Percentiles rank a stretch among this genome's conserved stretches.
Conservation (phyloP, 129 eudicot species). For the Flaveria bidentis region DNA sequence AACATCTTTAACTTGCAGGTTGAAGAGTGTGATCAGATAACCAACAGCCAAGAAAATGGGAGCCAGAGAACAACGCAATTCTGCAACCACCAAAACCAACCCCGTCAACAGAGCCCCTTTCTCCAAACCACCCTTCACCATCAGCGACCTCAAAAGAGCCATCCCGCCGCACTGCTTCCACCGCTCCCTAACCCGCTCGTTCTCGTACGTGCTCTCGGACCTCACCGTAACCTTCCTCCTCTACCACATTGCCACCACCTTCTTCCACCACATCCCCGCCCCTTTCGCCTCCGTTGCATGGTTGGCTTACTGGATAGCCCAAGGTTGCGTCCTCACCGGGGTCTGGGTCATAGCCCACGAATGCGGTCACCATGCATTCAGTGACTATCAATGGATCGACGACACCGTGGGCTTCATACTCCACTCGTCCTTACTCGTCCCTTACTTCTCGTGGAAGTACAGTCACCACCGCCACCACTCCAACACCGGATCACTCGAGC, state of each 20-base stretch:
- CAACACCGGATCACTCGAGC: constrained; percentile 47
- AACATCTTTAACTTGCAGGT: constrained; percentile 19
- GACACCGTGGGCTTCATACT: constrained; percentile 43
- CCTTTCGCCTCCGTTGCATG: constrained; percentile 27
- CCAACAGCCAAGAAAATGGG: constrained; percentile 28
- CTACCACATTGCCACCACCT: constrained; percentile 31
- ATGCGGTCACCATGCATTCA: constrained; percentile 57
- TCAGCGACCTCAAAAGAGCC: constrained; percentile 40
- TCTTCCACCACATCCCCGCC: constrained; percentile 28
- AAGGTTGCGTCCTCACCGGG: constrained; percentile 35
- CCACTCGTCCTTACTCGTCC: constrained; percentile 34
- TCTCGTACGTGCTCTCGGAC: constrained; percentile 25
- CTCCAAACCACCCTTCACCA: constrained; percentile 36
- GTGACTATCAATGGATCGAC: constrained; percentile 61
- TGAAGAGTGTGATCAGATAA: constrained; percentile 15
- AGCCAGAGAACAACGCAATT: constrained; percentile 28
- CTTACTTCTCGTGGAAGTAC: constrained; percentile 52
- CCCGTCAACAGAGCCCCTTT: constrained; percentile 28
- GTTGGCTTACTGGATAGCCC: constrained; percentile 31
- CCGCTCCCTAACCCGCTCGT: constrained; percentile 34
- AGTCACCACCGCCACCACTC: constrained; percentile 57
- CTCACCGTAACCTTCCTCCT: constrained; percentile 13
- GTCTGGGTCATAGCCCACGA: constrained; percentile 40
- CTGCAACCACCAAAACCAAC: constrained; percentile 7
- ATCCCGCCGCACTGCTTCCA: constrained; percentile 38